Base-by-base conservation (phyloP, 495 filamentous ascomycete genomes). In the Hypoxylon intermedium region DNA sequence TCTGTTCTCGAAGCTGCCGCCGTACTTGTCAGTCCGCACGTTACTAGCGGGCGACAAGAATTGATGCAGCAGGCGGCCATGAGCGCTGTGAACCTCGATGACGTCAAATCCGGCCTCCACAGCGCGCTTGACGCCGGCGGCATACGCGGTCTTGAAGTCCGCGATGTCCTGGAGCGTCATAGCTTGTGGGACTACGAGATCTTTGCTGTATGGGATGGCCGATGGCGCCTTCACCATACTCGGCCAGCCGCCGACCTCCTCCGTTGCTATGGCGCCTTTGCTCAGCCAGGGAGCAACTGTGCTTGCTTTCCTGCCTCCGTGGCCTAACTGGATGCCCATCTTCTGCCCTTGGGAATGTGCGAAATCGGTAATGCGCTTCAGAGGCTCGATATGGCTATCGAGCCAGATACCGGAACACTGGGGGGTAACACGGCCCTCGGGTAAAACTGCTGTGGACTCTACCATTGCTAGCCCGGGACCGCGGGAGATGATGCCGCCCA, bases 401-500 rank as follows among this genome's bases (percentile, higher is more conserved):
- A 83, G 78, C 89, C 89, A 94, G n/a, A 93, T 67, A 1, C 90
- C 89, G 0, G 75, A 72, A 63, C 88, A 86, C 49, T 89, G 76
- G 0, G 89, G 90, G 0, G 88, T 86, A 74, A 92, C 92, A 1
- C 90, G 79, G 20, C 90, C 90, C 52, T 89, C 79, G 5, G 89
- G 73, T 9, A 81, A 73, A 11, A 93, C 85, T 12, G 83, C 80
- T 1, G 88, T 89, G 9, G 88, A 87, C 74, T 94, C 90, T 37
- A 92, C 76, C 54, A 91, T 84, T 33, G 83, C 66, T 6, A 90
- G 75, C 0, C 85, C 87, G 0, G 88, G 82, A 63, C 90, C 90
- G 15, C 85, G 82, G 60, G 79, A 75, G 38, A 83, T 77, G 48
- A 89, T 87, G 9, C 82, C 83, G 5, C 79, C 79, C 1, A 78